These are phyloP conservation scores for Ormosia emarginata DNA, from an alignment of 306 rosid species.

Conservation along the genomic window DNA sequence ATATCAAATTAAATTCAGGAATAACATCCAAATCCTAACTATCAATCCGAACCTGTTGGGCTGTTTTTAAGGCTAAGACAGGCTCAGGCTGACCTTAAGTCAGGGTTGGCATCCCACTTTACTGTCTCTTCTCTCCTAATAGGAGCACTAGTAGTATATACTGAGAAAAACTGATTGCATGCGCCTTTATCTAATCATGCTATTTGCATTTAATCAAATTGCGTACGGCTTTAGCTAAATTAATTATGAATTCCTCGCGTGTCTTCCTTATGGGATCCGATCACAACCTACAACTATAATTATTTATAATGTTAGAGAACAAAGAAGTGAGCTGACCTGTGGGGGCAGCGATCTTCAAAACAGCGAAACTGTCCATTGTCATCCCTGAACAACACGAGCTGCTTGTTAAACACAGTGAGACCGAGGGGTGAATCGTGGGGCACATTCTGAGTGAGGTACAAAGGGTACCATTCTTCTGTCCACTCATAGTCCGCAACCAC, in stretches of 20 bases:
- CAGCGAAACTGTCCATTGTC: slow-evolving; percentile 58
- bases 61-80: not conserved
- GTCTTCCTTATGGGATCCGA: not conserved
- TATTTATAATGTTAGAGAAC: not conserved
- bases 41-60: not conserved
- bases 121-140: not conserved
- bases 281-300: not conserved
- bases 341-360: slow-evolving; percentile 89
- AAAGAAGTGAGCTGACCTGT: slow-evolving; percentile 44
- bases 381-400: slow-evolving; percentile 65
- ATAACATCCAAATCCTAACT: not conserved
- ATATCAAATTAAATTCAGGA: not conserved
- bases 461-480: slow-evolving; percentile 95
- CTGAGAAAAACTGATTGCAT: not conserved
- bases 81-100: not conserved
- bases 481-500: slow-evolving; percentile 65
- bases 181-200: not conserved
- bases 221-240: not conserved
- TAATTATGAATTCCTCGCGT: not conserved
- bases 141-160: not conserved
- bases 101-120: not conserved
- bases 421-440: slow-evolving; percentile 92
- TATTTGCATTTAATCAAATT: not conserved
- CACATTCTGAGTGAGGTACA: slow-evolving; percentile 64
- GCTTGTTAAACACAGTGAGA: slow-evolving; percentile 70